phyloP scores from a whole-genome alignment of 2,329 filamentous ascomycete species.

The Elsinoe necatrix region DNA sequence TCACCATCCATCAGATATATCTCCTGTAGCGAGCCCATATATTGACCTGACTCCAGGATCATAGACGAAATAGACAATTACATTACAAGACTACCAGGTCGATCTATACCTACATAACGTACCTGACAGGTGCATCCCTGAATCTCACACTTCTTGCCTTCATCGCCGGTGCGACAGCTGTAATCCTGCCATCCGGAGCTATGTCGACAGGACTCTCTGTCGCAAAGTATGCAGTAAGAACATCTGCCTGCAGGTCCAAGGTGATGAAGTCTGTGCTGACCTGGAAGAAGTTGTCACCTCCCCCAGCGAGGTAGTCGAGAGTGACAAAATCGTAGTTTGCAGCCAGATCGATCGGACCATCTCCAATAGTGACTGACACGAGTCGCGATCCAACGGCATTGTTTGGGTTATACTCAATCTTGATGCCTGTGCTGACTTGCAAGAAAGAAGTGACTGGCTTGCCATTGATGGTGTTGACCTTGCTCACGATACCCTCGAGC shows the following conservation, averaged over 20 bases:
- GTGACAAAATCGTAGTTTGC: conserved; percentile 52
- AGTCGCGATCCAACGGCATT: conserved; percentile 44
- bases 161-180: conserved; percentile 22
- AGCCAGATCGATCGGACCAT: conserved; percentile 39
- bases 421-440: conserved; percentile 51
- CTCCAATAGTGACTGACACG: conserved; percentile 45
- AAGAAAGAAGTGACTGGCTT: conserved; percentile 50
- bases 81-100: neutral
- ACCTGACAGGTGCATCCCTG: conserved; percentile 10
- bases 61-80: conserved; percentile 2
- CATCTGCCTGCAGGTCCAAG: conserved; percentile 48
- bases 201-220: conserved; percentile 43
- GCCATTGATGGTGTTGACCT: conserved; percentile 48
- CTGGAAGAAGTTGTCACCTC: conserved; percentile 54
- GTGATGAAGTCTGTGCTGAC: conserved; percentile 35
- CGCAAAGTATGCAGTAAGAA: conserved; percentile 45
- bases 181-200: conserved; percentile 42
- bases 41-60: too few relatives aligned
- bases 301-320: conserved; percentile 53
- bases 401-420: conserved; percentile 49
- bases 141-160: conserved; percentile 8
- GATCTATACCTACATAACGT: neutral
- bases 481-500: conserved; percentile 51
- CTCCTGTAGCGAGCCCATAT: too few relatives aligned
- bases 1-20: too few relatives aligned